Base-by-base conservation (phyloP, 495 filamentous ascomycete genomes). In the Clohesyomyces aquaticus region DNA sequence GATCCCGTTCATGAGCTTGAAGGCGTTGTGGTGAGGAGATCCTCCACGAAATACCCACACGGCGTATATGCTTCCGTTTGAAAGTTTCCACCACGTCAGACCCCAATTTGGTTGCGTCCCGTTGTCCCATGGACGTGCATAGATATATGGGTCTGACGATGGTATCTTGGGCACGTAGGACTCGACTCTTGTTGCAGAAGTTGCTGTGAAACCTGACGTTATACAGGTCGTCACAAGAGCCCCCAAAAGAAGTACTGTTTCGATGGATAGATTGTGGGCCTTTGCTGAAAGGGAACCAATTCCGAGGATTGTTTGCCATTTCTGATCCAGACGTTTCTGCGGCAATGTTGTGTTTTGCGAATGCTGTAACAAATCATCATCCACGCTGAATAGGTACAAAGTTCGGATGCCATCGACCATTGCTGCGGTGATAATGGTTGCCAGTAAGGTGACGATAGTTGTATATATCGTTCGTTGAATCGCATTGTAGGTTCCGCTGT, bases 91-190 rank as follows among this genome's bases (percentile, higher is more conserved):
- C 4, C 3, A 52, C 11, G 27, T 52, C 6, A 52, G 23, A 22
- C 48, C 48, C 48, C 48, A 52, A 25, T 27, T 52, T 22, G 19
- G 48, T 22, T 52, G 48, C 8, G 11, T 21, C 23, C 23, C 22
- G 6, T 52, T 52, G n/a, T 52, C 45, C 45, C 48, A 52, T 52
- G 48, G 48, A 3, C 48, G 48, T 6, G 48, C 11, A 26, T 4
- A 52, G 23, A 52, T 27, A 52, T 52, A 52, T 23, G 48, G 48
- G 11, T 52, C 48, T 27, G 48, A 52, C 8, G 48, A 52, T 4
- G 48, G 48, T 26, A 26, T 52, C n/a, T 27, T 52, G 6, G 48
- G 48, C 3, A 52, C 10, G 48, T 52, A 52, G 18, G 11, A 22
- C 23, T 52, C 14, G n/a, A 52, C 48, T 27, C 48, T 52, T 16